phyloP scores from a whole-genome alignment of 257 asterid genomes.

The Solanum arcanum region DNA sequence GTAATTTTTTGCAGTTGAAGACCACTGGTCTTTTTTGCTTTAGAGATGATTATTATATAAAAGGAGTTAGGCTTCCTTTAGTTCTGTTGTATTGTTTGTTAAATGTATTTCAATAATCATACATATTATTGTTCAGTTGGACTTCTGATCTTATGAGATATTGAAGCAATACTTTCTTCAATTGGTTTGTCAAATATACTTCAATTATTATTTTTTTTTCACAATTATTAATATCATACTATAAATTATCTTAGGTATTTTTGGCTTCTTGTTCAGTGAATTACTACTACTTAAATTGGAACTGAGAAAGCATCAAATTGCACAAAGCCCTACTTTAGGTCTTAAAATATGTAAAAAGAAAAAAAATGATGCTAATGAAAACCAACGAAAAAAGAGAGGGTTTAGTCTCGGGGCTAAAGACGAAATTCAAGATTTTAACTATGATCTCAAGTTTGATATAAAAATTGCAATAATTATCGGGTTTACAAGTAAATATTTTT shows the following conservation, averaged over 20 bases:
- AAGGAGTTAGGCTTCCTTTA: not conserved
- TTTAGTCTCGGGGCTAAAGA: not conserved
- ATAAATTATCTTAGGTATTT: not conserved
- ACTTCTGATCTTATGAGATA: not conserved
- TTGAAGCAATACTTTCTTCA: not conserved
- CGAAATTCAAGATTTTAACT: not conserved
- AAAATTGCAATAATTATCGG: not conserved
- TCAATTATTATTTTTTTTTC: not conserved
- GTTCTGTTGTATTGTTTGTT: not conserved
- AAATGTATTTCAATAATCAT: not conserved
- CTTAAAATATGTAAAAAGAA: not conserved
- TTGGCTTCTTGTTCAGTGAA: not conserved
- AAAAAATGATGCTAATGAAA: not conserved
- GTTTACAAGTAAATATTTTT: not conserved
- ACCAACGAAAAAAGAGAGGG: not conserved
- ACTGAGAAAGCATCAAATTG: not conserved
- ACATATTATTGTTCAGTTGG: not conserved
- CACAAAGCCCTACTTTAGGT: not conserved
- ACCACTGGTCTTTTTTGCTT: not conserved
- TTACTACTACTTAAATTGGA: not conserved
- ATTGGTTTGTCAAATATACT: not conserved
- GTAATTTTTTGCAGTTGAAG: not conserved
- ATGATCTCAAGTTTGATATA: not conserved
- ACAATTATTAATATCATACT: not conserved
- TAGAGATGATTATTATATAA: not conserved